Percentiles rank a stretch among this genome's conserved stretches.
Conservation (phyloP, 1,284 basidiomycete species). For the Rhodotorula sp. region DNA sequence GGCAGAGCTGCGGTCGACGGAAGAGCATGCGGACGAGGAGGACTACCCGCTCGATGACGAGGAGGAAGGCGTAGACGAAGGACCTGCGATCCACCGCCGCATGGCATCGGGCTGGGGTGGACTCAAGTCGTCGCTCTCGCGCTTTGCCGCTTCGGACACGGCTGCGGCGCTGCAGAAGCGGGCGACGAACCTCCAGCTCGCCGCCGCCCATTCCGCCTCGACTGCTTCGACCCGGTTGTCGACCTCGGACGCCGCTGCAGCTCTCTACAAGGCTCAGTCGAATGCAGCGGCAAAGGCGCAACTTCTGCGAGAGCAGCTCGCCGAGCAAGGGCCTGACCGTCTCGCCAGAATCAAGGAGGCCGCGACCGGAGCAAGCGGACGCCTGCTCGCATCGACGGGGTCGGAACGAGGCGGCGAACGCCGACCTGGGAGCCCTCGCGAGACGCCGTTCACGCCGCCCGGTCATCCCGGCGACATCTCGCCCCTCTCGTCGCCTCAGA, state of each 20-base stretch:
- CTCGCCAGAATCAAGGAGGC: conserved; percentile 24
- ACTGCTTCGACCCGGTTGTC: conserved; percentile 8
- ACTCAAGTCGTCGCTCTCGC: conserved; percentile 23
- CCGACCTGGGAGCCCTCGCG: conserved; percentile 18
- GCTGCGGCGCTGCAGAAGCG: conserved; percentile 29
- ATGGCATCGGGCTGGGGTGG: conserved; percentile 21
- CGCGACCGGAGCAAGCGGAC: conserved; percentile 8
- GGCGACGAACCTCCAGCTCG: conserved; percentile 35
- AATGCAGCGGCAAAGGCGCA: conserved; percentile 28
- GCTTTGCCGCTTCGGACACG: conserved; percentile 27
- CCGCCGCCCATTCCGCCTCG: conserved; percentile 14
- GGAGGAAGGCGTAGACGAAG: not conserved
- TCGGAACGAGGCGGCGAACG: not conserved
- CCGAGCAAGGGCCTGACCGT: conserved; percentile 9
- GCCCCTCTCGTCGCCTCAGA: not conserved
- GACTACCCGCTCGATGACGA: conserved; percentile 26
- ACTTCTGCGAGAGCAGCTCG: conserved; percentile 21
- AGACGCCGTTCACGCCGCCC: conserved; percentile 37
- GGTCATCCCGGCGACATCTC: not conserved
- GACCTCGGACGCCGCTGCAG: conserved; percentile 30
- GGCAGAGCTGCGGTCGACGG: conserved; percentile 15
- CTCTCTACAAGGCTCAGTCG: conserved; percentile 21
- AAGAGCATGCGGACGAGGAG: not conserved
- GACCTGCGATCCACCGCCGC: not conserved
- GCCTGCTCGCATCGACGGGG: conserved; percentile 18